Conservation (phyloP, 2,329 filamentous ascomycete genomes). For the Purpureocillium takamizusanense region DNA sequence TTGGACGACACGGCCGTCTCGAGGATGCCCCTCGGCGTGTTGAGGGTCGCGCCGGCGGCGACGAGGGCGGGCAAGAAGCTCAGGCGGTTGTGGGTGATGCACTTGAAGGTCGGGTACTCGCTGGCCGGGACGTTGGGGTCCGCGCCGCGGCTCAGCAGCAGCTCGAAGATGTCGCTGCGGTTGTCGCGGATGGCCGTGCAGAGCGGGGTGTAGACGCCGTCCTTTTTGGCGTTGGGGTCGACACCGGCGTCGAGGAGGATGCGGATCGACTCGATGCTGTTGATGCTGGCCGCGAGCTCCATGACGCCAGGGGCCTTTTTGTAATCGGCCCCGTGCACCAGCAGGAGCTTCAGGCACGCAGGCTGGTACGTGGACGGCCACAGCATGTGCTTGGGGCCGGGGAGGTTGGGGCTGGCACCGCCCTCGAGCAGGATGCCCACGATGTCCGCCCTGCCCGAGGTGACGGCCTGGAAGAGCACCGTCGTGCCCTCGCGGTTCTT, state of each 20-base stretch:
- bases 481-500: constrained; percentile 55
- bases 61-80: constrained; percentile 52
- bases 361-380: constrained; percentile 56
- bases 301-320: constrained; percentile 54
- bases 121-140: constrained; percentile 54
- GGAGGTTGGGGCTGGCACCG: constrained; percentile 58
- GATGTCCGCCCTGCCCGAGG: constrained; percentile 45
- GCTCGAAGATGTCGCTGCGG: constrained; percentile 49
- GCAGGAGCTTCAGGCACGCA: constrained; percentile 47
- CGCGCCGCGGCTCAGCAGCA: constrained; percentile 47
- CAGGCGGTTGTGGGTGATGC: constrained; percentile 54
- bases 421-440: constrained; percentile 41
- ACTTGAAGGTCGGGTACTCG: constrained; percentile 61
- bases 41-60: constrained; percentile 49
- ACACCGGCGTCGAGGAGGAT: constrained; percentile 49
- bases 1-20: constrained; percentile 55
- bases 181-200: constrained; percentile 62
- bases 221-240: constrained; percentile 53
- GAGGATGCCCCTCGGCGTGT: constrained; percentile 53
- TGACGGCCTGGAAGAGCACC: constrained; percentile 54
- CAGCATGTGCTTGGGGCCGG: constrained; percentile 59
- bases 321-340: constrained; percentile 48
- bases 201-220: constrained; percentile 58
- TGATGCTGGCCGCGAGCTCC: constrained; percentile 54
- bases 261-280: constrained; percentile 52